A percentile compares a stretch with the other conserved stretches of the same genome.
Evolutionary conservation across 192 early-diverging fungal genomes (phyloP).

Genomic region (Thamnidium elegans): DNA sequence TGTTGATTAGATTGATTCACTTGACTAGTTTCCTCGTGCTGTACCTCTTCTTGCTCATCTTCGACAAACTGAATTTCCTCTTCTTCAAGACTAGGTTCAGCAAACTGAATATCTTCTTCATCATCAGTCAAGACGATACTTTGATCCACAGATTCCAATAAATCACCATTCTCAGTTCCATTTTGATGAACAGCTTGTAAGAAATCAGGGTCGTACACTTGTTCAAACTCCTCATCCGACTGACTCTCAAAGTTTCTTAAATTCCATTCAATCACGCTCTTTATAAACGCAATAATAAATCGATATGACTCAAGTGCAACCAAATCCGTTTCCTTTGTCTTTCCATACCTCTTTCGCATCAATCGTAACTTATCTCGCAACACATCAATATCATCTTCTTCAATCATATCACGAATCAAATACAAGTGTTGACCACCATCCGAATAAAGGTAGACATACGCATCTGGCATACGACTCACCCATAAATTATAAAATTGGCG

Average conservation of each 20-base stretch:
- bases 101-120: background rate
- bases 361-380: constrained; percentile 30
- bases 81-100: too few relatives aligned
- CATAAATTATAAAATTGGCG: constrained; percentile 5
- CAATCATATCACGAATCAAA: constrained; percentile 37
- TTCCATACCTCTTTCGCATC: constrained; percentile 41
- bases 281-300: constrained; percentile 43
- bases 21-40: too few relatives aligned
- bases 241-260: background rate
- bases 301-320: constrained; percentile 28
- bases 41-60: too few relatives aligned
- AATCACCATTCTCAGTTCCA: too few relatives aligned
- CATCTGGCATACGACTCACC: constrained; percentile 21
- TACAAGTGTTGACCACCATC: constrained; percentile 38
- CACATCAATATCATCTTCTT: constrained; percentile 29
- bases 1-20: too few relatives aligned
- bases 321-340: constrained; percentile 40
- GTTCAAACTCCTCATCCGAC: background rate
- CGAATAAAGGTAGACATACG: constrained; percentile 30
- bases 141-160: too few relatives aligned
- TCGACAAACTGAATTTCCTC: too few relatives aligned
- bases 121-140: background rate
- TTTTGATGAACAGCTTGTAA: too few relatives aligned
- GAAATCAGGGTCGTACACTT: too few relatives aligned
- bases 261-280: constrained; percentile 26